Evolutionary conservation across 2,329 filamentous ascomycete genomes (phyloP), one percentile per base, ranked within the genome.

Genomic region (Pseudogymnoascus sp.): DNA sequence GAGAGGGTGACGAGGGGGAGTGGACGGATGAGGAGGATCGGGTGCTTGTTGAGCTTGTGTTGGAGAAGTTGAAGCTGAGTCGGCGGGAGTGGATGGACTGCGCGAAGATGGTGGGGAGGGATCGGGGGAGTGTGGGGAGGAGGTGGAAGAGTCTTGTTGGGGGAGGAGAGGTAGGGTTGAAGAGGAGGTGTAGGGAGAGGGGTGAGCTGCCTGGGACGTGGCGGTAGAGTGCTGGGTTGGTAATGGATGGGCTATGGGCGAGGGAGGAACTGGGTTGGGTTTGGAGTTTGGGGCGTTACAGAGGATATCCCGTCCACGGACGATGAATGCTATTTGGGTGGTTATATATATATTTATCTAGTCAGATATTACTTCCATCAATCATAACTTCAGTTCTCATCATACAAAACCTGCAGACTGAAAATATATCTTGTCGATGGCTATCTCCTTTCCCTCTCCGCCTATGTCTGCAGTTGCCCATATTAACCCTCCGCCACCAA

Each of bases 31-130:
- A 88, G 66, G 84, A 88, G 65, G 85, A 88, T 71, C 78, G 84
- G 63, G 77, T 86, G 63, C 77, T 89, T 1, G 83, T 88, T n/a
- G 84, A 88, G 73, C 78, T 88, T 16, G 84, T 89, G 39, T 76
- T 88, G 5, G 84, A 86, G 71, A 88, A 88, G 75, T 77, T 88
- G 62, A 82, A 82, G 73, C 77, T 89, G 22, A 81, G 80, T 67
- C 86, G 84, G 73, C 78, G 80, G 60, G 84, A 88, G 63, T 88
- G 85, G 85, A 83, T 86, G 64, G 85, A 88, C 70, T 88, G 85
- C 72, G 85, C 85, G 45, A 78, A 84, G 64, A 84, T 78, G 66
- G 76, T 88, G 6, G 85, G 85, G 65, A 84, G 81, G 68, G 84
- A 87, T 73, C 77, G 82, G 60, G 76, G 79, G 63, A 82, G 79